These are phyloP conservation scores for Ambrosia trifida DNA, from an alignment of 129 eudicot species.

Conservation along the genomic window DNA sequence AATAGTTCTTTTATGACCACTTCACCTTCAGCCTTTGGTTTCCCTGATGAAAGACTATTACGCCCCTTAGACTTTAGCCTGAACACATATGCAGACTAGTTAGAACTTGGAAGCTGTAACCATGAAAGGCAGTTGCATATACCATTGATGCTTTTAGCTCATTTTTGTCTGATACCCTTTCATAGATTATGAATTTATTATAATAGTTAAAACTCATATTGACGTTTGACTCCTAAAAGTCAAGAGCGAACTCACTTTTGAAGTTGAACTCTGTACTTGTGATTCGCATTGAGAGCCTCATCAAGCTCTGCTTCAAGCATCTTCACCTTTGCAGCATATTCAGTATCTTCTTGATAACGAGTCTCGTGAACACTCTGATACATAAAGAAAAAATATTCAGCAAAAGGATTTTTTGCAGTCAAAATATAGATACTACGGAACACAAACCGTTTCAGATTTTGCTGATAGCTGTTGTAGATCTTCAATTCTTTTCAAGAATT, in stretches of 20 bases:
- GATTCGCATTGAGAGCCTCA: slow-evolving; percentile 53
- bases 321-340: slow-evolving; percentile 41
- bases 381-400: neutral
- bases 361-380: slow-evolving; percentile 37
- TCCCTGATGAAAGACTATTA: slow-evolving; percentile 39
- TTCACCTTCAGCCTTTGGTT: slow-evolving; percentile 39
- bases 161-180: neutral
- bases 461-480: slow-evolving; percentile 43
- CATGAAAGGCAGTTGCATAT: neutral
- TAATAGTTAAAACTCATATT: neutral
- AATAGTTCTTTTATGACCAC: slow-evolving; percentile 48
- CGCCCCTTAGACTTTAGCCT: slow-evolving; percentile 50
- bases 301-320: slow-evolving; percentile 62
- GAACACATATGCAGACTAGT: slow-evolving; percentile 9
- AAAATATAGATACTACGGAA: slow-evolving; percentile 1
- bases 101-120: slow-evolving; percentile 12
- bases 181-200: neutral
- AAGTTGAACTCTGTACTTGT: slow-evolving; percentile 53
- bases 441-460: slow-evolving; percentile 47
- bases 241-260: slow-evolving; percentile 43
- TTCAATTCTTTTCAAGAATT: slow-evolving; percentile 50
- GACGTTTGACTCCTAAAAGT: slow-evolving; percentile 13
- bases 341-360: slow-evolving; percentile 31
- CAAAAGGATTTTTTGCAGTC: neutral
- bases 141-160: neutral